These are phyloP conservation scores for Purshia tridentata DNA, from an alignment of 306 rosid genomes.

Conservation along the genomic window DNA sequence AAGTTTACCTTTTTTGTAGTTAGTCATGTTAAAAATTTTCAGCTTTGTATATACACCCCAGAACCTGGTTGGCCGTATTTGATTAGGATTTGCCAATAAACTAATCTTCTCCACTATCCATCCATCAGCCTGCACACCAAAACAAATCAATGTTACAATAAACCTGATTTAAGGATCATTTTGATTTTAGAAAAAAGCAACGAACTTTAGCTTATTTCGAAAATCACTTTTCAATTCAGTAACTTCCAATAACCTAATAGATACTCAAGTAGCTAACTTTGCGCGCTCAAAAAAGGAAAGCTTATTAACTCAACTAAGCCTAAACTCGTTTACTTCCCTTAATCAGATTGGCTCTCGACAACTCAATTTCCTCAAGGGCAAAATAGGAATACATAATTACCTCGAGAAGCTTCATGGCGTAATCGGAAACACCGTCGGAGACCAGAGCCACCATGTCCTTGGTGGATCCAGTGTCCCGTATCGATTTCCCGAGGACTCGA, in stretches of 20 bases:
- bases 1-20: slow-evolving; percentile 76
- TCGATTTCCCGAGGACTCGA: slow-evolving; percentile 91
- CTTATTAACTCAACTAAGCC: not conserved
- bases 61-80: slow-evolving; percentile 84
- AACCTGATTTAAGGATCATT: not conserved
- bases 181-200: not conserved
- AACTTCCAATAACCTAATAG: not conserved
- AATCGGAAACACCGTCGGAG: slow-evolving; percentile 92
- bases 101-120: slow-evolving; percentile 92
- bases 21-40: slow-evolving; percentile 91
- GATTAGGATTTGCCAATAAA: slow-evolving; percentile 92
- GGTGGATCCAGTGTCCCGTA: slow-evolving; percentile 72
- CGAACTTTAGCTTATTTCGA: not conserved
- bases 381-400: slow-evolving; percentile 29
- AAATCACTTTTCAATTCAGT: slow-evolving; percentile 2
- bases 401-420: slow-evolving; percentile 72
- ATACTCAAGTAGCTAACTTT: not conserved
- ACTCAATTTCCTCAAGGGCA: slow-evolving; percentile 1
- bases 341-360: not conserved
- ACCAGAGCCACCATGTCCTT: slow-evolving; percentile 92
- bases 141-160: slow-evolving; percentile 12
- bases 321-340: not conserved
- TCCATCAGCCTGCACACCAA: slow-evolving; percentile 79
- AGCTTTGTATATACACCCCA: slow-evolving; percentile 99
- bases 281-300: not conserved